Conservation (phyloP, 176 grass and related monocot genomes). For the Triticum aestivum region IWGSC_CS_RefSeq_v2.1 NC_057809.1:465924029-465924528, state of each 20-base stretch:
- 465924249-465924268: conserved; percentile 70
- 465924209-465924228: conserved; percentile 62
- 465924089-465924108: conserved; percentile 62
- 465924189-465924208: conserved; percentile 72
- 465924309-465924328: conserved; percentile 18
- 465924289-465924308: conserved; percentile 74
- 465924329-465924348: conserved; percentile 54
- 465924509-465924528: conserved; percentile 65
- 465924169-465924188: conserved; percentile 85
- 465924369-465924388: conserved; percentile 52
- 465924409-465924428: conserved; percentile 53
- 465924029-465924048: conserved; percentile 30
- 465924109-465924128: conserved; percentile 58
- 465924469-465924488: conserved; percentile 60
- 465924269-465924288: conserved; percentile 68
- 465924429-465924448: conserved; percentile 57
- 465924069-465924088: conserved; percentile 24
- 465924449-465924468: conserved; percentile 52
- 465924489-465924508: conserved; percentile 57
- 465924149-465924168: conserved; percentile 51
- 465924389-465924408: conserved; percentile 52
- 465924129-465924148: conserved; percentile 53
- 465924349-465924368: conserved; percentile 48
- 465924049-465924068: background rate
- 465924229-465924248: conserved; percentile 75